A percentile compares a stretch with the other conserved stretches of the same genome.
Evolutionary conservation across 768 basidiomycete species (phyloP).

Genomic region (Pleurotus pulmonarius): DNA sequence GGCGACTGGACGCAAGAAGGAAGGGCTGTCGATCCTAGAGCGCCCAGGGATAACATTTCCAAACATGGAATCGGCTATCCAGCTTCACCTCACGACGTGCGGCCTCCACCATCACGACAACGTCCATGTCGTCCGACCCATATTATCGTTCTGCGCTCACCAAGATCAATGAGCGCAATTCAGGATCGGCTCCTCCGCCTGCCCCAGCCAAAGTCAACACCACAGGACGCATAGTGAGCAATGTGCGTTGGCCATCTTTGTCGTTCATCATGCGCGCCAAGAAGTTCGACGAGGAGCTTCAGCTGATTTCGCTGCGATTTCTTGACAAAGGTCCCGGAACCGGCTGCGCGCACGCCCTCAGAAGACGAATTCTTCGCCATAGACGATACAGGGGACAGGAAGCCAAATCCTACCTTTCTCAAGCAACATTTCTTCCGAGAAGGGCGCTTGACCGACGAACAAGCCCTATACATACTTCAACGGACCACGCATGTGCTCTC

Average conservation of each 20-base stretch:
- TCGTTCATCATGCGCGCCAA: not conserved
- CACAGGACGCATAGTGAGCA: slow-evolving; percentile 1
- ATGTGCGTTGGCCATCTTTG: not conserved
- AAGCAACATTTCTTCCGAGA: slow-evolving; percentile 89
- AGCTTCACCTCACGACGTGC: not conserved
- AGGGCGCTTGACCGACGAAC: slow-evolving; percentile 76
- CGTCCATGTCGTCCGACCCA: not conserved
- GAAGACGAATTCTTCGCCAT: slow-evolving; percentile 69
- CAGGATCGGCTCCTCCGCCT: not conserved
- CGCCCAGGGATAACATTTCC: slow-evolving; percentile 9
- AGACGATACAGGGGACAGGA: slow-evolving; percentile 46
- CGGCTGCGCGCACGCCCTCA: slow-evolving; percentile 58
- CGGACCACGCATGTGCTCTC: slow-evolving; percentile 63
- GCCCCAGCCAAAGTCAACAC: not conserved
- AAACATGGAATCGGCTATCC: slow-evolving; percentile 3
- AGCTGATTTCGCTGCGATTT: slow-evolving; percentile 6
- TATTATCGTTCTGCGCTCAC: slow-evolving; percentile 2
- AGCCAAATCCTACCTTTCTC: slow-evolving; percentile 75
- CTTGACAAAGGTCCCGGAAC: slow-evolving; percentile 60
- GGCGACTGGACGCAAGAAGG: not conserved
- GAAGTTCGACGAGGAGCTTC: not conserved
- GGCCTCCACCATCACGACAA: slow-evolving; percentile 5
- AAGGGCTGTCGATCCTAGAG: not conserved
- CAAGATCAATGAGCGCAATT: slow-evolving; percentile 2
- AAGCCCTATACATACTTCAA: slow-evolving; percentile 81